Evolutionary conservation across 2,329 filamentous ascomycete species (phyloP), one percentile per base, ranked within the genome.

Genomic region (Colletotrichum sp.): DNA sequence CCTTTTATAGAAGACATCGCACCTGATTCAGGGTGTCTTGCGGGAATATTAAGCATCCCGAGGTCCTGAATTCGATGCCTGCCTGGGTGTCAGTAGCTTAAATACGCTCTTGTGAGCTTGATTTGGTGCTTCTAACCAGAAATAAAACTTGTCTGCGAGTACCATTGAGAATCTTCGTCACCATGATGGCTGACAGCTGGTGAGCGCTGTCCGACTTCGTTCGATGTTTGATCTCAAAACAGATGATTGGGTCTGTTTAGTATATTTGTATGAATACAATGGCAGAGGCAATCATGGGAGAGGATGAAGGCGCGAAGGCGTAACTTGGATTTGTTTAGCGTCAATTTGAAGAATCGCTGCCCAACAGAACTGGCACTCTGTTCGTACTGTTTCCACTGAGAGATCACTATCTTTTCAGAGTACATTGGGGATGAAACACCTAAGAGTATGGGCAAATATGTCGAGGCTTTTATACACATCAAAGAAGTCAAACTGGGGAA

Each of bases 241-340:
- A 13, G 43, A 13, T 4, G 10, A 12, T 13, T 48, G n/a, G 0
- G n/a, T 48, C 43, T 21, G 6, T 6, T 13, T 10, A 12, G n/a
- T 7, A 21, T 21, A 48, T 13, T 3, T 12, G 6, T 48, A 48
- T 48, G n/a, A 48, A 48, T 21, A 48, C n/a, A 7, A 13, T 48
- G n/a, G n/a, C n/a, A 48, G n/a, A 48, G 1, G 43, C n/a, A 48
- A 0, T 48, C 0, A 7, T 21, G 18, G 6, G 9, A 3, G 43
- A 21, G 1, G 43, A 48, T 0, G n/a, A 48, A 5, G 43, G 10
- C 18, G 1, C n/a, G n/a, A n/a, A 48, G 43, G n/a, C n/a, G 10
- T 3, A 13, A 13, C 43, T 12, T 5, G n/a, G 10, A 1, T 0
- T 0, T 48, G 10, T 13, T 21, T 21, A 0, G n/a, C 10, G 10